Conservation (phyloP, 163 green algal genomes). For the Chlorella variabilis region DNA sequence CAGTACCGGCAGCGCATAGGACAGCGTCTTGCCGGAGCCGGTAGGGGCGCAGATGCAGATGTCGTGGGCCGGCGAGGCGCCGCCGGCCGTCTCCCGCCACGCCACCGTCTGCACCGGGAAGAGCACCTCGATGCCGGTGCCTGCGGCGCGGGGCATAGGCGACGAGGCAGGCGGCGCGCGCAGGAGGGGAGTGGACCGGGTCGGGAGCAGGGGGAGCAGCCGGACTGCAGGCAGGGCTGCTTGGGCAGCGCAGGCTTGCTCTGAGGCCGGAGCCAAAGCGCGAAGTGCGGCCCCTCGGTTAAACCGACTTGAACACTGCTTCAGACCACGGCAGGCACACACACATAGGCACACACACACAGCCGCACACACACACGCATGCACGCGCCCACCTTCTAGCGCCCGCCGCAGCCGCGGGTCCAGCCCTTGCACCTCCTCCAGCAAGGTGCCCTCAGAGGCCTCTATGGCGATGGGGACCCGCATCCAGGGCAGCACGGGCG, state of each 20-base stretch:
- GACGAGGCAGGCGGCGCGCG: too few relatives aligned
- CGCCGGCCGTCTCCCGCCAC: constrained; percentile 75
- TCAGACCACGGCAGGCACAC: too few relatives aligned
- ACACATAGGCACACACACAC: too few relatives aligned
- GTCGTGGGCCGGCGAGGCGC: constrained; percentile 74
- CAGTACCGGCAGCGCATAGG: constrained; percentile 89
- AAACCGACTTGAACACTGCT: too few relatives aligned
- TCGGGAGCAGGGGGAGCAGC: too few relatives aligned
- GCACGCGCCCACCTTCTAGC: constrained; percentile 43
- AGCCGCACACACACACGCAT: too few relatives aligned
- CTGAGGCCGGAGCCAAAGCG: too few relatives aligned
- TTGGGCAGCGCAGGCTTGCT: too few relatives aligned
- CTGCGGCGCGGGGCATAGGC: not conserved
- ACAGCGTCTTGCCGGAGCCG: constrained; percentile 93
- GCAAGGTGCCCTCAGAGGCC: constrained; percentile 51
- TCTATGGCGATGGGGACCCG: constrained; percentile 75
- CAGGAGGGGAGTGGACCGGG: too few relatives aligned
- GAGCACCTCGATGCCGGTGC: constrained; percentile 58
- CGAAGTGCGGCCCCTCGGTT: too few relatives aligned
- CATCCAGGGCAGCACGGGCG: constrained; percentile 87
- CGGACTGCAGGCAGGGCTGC: too few relatives aligned
- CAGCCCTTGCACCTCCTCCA: constrained; percentile 67
- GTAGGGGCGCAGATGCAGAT: constrained; percentile 88
- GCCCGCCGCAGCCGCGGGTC: constrained; percentile 46
- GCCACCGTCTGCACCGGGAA: constrained; percentile 86